Percentiles rank a stretch among this genome's conserved stretches.
Conservation (phyloP, 2,329 filamentous ascomycete genomes). For the Colletotrichum orchidophilum region DNA sequence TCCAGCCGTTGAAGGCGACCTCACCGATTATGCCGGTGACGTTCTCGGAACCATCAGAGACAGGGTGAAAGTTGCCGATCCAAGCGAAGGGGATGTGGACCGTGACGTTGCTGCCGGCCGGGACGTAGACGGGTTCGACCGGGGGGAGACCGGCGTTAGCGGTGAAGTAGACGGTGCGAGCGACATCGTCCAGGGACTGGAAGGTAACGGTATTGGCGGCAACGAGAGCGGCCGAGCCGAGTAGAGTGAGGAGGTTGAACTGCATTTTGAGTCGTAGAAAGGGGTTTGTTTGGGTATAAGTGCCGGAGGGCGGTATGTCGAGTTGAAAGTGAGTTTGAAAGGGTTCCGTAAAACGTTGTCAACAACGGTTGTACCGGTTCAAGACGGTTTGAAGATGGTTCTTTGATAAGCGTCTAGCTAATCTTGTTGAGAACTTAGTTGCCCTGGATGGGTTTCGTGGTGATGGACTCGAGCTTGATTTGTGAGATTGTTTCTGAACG, state of each 20-base stretch:
- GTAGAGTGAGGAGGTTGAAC: slow-evolving; percentile 57
- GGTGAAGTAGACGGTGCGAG: slow-evolving; percentile 62
- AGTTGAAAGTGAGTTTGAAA: slow-evolving; percentile 13
- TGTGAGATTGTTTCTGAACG: slow-evolving; percentile 16
- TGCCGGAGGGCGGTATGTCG: slow-evolving; percentile 31
- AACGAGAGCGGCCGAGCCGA: slow-evolving; percentile 52
- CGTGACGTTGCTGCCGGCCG: slow-evolving; percentile 47
- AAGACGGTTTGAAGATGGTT: background rate
- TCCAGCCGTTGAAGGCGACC: slow-evolving; percentile 59
- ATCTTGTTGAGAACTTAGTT: slow-evolving; percentile 14
- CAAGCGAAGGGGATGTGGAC: slow-evolving; percentile 55
- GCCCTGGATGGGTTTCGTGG: slow-evolving; percentile 22
- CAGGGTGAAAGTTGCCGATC: slow-evolving; percentile 62
- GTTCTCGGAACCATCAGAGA: slow-evolving; percentile 53
- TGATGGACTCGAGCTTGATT: slow-evolving; percentile 17
- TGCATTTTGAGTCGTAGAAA: slow-evolving; percentile 57
- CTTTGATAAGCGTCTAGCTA: slow-evolving; percentile 25
- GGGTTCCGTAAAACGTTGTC: slow-evolving; percentile 23
- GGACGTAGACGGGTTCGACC: slow-evolving; percentile 51
- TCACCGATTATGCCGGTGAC: slow-evolving; percentile 62
- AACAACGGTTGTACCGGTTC: slow-evolving; percentile 28
- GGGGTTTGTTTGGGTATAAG: slow-evolving; percentile 17
- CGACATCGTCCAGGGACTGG: slow-evolving; percentile 62
- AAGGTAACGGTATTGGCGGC: slow-evolving; percentile 63
- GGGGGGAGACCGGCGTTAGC: slow-evolving; percentile 48